A percentile compares a stretch with the other conserved stretches of the same genome.
Conservation (phyloP, 768 basidiomycete species). For the Boletus edulis region DNA sequence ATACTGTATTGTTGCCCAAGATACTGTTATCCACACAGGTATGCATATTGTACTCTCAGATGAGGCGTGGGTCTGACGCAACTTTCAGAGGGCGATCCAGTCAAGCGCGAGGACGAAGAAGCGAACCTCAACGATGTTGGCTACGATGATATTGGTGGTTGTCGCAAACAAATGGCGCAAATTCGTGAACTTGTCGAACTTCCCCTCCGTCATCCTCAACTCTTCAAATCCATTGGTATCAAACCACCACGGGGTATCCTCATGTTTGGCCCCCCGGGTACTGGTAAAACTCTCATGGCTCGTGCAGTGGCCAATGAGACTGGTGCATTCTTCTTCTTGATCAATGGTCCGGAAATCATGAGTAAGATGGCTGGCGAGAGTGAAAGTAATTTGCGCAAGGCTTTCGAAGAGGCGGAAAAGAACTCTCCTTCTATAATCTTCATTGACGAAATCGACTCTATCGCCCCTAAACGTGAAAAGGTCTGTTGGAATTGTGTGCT, state of each 20-base stretch:
- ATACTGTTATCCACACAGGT: conserved; percentile 96
- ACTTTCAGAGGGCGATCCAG: conserved; percentile 86
- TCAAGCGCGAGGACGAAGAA: conserved; percentile 99
- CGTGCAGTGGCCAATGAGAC: conserved; percentile 99
- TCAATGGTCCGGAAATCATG: conserved; percentile 99
- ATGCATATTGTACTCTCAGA: not conserved
- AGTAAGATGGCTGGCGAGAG: conserved; percentile 99
- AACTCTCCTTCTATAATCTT: conserved; percentile 99
- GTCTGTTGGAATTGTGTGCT: conserved; percentile 35
- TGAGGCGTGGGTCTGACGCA: conserved; percentile 1
- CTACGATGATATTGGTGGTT: conserved; percentile 99
- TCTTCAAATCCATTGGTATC: conserved; percentile 99
- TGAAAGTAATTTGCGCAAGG: conserved; percentile 96
- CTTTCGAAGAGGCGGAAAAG: conserved; percentile 99
- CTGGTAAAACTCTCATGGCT: conserved; percentile 99
- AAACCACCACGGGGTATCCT: conserved; percentile 99
- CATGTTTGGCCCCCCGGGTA: conserved; percentile 98
- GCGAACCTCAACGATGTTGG: conserved; percentile 95
- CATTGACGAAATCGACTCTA: conserved; percentile 99
- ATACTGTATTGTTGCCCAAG: conserved; percentile 98
- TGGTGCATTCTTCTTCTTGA: conserved; percentile 99
- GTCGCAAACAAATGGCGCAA: conserved; percentile 99
- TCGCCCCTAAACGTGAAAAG: conserved; percentile 99
- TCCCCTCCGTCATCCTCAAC: conserved; percentile 95
- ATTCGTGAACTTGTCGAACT: conserved; percentile 99